A percentile compares a stretch with the other conserved stretches of the same genome.
Evolutionary conservation across 202 grass and related monocot genomes (phyloP).

Genomic region (Miscanthus sacchariflorus): DNA sequence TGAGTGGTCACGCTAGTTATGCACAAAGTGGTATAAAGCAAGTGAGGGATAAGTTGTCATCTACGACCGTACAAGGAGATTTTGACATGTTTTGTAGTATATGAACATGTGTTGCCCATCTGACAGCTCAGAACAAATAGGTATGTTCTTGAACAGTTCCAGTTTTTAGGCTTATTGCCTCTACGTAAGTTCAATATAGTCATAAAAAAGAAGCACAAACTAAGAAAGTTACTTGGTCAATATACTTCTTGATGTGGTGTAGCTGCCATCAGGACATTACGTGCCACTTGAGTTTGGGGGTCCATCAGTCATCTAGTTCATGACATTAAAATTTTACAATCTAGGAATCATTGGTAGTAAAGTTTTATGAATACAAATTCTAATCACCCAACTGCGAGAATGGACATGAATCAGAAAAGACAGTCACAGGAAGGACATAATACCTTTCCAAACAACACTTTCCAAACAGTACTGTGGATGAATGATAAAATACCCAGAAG

Average conservation of each 20-base stretch:
- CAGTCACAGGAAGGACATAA: slow-evolving; percentile 8
- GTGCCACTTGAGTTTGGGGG: not conserved
- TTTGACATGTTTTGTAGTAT: not conserved
- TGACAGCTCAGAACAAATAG: not conserved
- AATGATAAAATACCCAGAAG: slow-evolving; percentile 93
- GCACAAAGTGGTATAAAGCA: not conserved
- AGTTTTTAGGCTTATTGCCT: not conserved
- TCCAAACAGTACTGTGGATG: slow-evolving; percentile 98
- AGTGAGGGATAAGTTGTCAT: not conserved
- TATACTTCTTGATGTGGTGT: not conserved
- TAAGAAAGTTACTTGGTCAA: not conserved
- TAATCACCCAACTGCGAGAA: slow-evolving; percentile 16
- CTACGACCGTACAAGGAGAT: not conserved
- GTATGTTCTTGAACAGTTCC: not conserved
- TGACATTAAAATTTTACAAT: slow-evolving; percentile 3
- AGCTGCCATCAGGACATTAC: not conserved
- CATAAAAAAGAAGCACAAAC: not conserved
- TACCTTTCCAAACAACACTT: slow-evolving; percentile 99
- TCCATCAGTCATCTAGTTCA: not conserved
- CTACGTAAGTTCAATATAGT: not conserved
- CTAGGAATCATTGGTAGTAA: not conserved
- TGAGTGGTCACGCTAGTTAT: not conserved
- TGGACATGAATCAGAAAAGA: slow-evolving; percentile 24
- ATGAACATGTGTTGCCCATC: not conserved
- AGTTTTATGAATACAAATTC: not conserved